Conservation (phyloP, 495 filamentous ascomycete genomes). For the Entonaema liquescens region DNA sequence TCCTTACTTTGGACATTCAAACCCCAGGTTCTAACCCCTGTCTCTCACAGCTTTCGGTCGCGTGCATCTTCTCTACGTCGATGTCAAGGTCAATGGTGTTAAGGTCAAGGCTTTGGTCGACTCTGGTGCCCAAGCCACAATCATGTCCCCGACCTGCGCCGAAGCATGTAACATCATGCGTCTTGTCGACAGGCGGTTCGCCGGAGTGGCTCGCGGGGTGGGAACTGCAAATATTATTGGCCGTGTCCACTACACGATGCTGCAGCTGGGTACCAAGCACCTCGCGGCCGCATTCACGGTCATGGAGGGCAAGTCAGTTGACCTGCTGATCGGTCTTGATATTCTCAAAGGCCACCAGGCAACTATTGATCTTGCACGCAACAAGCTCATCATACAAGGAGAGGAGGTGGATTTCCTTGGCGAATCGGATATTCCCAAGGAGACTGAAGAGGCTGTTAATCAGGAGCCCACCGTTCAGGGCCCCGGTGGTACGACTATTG, state of each 20-base stretch:
- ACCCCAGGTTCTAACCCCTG: slow-evolving; percentile 11
- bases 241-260: slow-evolving; percentile 91
- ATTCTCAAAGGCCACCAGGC: slow-evolving; percentile 97
- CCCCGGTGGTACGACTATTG: slow-evolving; percentile 84
- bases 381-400: slow-evolving; percentile 84
- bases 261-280: slow-evolving; percentile 88
- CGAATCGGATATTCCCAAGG: slow-evolving; percentile 90
- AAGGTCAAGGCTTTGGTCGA: slow-evolving; percentile 97
- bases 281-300: slow-evolving; percentile 98
- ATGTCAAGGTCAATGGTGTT: slow-evolving; percentile 91
- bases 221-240: slow-evolving; percentile 94
- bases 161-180: slow-evolving; percentile 95
- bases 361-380: slow-evolving; percentile 82
- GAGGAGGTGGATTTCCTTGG: slow-evolving; percentile 89
- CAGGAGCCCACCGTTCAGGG: slow-evolving; percentile 88
- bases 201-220: slow-evolving; percentile 90
- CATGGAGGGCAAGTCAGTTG: slow-evolving; percentile 99
- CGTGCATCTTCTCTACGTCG: slow-evolving; percentile 95
- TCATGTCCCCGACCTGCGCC: slow-evolving; percentile 96
- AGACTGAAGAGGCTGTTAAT: slow-evolving; percentile 72
- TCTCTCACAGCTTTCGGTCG: slow-evolving; percentile 79
- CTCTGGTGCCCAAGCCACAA: slow-evolving; percentile 96
- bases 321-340: slow-evolving; percentile 90
- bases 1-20: slow-evolving; percentile 3
- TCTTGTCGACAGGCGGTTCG: slow-evolving; percentile 90